These are phyloP conservation scores for Apium graveolens DNA, from an alignment of 129 eudicot species.

Conservation along the genomic window DNA sequence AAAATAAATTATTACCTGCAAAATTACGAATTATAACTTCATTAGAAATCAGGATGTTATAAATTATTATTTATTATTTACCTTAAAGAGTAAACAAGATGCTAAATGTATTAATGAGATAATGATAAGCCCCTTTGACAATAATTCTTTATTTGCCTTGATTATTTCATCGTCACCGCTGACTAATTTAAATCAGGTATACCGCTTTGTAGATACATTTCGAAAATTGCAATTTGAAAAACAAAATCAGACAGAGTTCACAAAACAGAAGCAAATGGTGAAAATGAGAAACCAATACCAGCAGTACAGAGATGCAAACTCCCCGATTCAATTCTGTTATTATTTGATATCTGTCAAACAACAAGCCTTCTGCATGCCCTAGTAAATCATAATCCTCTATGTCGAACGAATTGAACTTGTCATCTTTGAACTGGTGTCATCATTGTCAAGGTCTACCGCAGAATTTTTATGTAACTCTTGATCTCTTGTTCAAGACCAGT, in stretches of 20 bases:
- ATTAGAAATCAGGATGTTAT: no score
- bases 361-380: slow-evolving; percentile 38
- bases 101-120: no score
- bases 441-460: slow-evolving; percentile 24
- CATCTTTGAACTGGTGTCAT: slow-evolving; percentile 8
- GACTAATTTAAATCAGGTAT: background rate
- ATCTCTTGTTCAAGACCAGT: slow-evolving; percentile 36
- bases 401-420: slow-evolving; percentile 19
- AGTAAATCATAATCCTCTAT: slow-evolving; percentile 21
- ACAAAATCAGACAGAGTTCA: slow-evolving; percentile 3
- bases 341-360: slow-evolving; percentile 44
- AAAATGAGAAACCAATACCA: slow-evolving; percentile 28
- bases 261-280: slow-evolving; percentile 33
- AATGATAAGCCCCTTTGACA: no score
- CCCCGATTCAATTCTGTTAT: slow-evolving; percentile 56
- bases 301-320: slow-evolving; percentile 51
- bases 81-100: no score
- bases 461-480: slow-evolving; percentile 37
- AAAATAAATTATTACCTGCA: no score
- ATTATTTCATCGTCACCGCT: background rate
- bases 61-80: no score
- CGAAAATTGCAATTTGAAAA: background rate
- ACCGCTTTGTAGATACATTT: background rate
- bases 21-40: no score
- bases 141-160: background rate